Percentiles rank a stretch among this genome's conserved stretches.
Evolutionary conservation across 805 yeast genomes (phyloP).

Genomic region (Metschnikowia koreensis): DNA sequence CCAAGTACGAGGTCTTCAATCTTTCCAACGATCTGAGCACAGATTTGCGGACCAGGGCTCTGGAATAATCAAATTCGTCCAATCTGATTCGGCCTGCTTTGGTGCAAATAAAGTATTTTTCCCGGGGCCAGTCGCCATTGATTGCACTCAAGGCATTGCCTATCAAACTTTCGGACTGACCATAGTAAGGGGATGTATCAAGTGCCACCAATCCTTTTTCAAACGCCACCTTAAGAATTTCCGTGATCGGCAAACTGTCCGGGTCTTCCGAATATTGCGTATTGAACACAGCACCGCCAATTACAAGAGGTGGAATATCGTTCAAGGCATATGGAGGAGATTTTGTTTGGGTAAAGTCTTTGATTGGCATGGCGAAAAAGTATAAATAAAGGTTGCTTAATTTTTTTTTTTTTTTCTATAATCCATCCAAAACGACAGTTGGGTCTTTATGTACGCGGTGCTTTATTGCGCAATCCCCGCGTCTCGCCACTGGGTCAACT

Average conservation of each 20-base stretch:
- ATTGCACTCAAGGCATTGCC: constrained; percentile 58
- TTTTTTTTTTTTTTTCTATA: background rate
- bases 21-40: constrained; percentile 66
- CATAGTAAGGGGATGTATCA: constrained; percentile 93
- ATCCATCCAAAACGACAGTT: background rate
- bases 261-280: constrained; percentile 77
- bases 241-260: constrained; percentile 51
- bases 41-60: constrained; percentile 57
- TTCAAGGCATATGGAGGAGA: constrained; percentile 22
- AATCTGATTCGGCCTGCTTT: constrained; percentile 77
- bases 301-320: constrained; percentile 55
- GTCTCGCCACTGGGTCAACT: background rate
- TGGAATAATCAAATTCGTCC: constrained; percentile 73
- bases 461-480: background rate
- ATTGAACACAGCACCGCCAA: constrained; percentile 91
- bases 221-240: constrained; percentile 60
- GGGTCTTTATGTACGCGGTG: background rate
- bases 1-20: constrained; percentile 66
- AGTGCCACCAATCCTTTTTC: constrained; percentile 68
- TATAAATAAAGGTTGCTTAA: too few species aligned
- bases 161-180: constrained; percentile 74
- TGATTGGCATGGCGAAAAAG: constrained; percentile 1
- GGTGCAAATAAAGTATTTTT: constrained; percentile 68
- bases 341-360: constrained; percentile 7
- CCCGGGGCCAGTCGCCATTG: constrained; percentile 46